phyloP scores from a whole-genome alignment of 768 basidiomycete species.

The Austroboletus festivus region DNA sequence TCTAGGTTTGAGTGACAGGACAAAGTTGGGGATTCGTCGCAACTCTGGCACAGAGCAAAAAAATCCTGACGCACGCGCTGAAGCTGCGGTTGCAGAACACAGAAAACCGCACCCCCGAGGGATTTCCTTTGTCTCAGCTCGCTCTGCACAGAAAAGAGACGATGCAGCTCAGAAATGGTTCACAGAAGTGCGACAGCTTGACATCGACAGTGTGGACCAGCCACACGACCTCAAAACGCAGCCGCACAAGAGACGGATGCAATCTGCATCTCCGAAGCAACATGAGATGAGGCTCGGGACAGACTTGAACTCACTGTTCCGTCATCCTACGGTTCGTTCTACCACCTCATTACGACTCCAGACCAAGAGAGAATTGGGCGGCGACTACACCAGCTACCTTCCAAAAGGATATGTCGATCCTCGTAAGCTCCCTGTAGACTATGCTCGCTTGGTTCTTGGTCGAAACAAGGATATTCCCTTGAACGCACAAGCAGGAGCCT shows the following conservation, averaged over 20 bases:
- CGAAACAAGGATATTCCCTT: conserved; percentile 42
- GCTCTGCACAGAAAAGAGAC: conserved; percentile 23
- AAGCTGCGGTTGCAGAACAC: background rate
- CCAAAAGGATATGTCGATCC: conserved; percentile 28
- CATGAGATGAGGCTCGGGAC: conserved; percentile 24
- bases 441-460: conserved; percentile 43
- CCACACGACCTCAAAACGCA: background rate
- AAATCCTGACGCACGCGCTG: background rate
- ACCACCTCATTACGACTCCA: conserved; percentile 22
- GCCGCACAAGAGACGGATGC: conserved; percentile 5
- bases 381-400: conserved; percentile 51
- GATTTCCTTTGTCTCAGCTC: conserved; percentile 21
- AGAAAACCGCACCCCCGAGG: conserved; percentile 2
- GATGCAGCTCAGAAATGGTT: conserved; percentile 25
- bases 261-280: conserved; percentile 1
- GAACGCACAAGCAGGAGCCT: conserved; percentile 36
- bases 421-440: conserved; percentile 36
- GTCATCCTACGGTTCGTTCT: background rate
- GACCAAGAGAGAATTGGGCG: conserved; percentile 38
- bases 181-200: conserved; percentile 17
- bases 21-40: conserved; percentile 2
- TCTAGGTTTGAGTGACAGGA: conserved; percentile 19
- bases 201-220: conserved; percentile 8
- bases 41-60: conserved; percentile 2
- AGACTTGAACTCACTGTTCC: conserved; percentile 21